Evolutionary conservation across 2,329 filamentous ascomycete genomes (phyloP).

Genomic region (Dryadomyces sulphureus): DNA sequence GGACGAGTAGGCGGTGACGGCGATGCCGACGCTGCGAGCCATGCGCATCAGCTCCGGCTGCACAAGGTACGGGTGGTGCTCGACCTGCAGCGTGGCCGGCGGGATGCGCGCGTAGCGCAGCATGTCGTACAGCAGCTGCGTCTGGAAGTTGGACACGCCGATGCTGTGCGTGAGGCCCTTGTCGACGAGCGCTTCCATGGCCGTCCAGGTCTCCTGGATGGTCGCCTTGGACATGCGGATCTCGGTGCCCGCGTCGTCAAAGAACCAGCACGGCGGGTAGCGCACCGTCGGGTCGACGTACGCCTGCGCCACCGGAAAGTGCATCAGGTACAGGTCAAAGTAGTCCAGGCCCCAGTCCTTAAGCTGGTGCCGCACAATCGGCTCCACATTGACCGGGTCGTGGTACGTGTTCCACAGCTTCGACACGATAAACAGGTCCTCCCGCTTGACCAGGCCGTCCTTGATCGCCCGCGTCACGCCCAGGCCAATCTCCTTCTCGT

Average conservation of each 20-base stretch:
- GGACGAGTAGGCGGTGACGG: constrained; percentile 70
- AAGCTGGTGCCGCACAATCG: constrained; percentile 62
- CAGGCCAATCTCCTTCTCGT: constrained; percentile 64
- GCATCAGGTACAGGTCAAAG: constrained; percentile 80
- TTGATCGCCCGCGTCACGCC: constrained; percentile 67
- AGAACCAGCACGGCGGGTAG: constrained; percentile 69
- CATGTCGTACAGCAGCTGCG: constrained; percentile 62
- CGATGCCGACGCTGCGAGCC: constrained; percentile 54
- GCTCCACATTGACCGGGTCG: constrained; percentile 60
- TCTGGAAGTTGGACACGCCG: constrained; percentile 74
- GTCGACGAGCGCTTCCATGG: constrained; percentile 62
- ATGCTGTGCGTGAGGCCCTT: constrained; percentile 57
- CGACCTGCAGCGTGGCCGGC: constrained; percentile 70
- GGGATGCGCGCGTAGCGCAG: constrained; percentile 61
- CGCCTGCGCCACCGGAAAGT: constrained; percentile 78
- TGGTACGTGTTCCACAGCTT: constrained; percentile 94
- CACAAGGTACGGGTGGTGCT: constrained; percentile 80
- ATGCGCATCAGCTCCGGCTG: constrained; percentile 58
- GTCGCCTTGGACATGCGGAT: constrained; percentile 51
- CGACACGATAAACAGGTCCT: constrained; percentile 82
- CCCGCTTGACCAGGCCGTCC: constrained; percentile 66
- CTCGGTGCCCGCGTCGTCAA: constrained; percentile 41
- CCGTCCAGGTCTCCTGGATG: constrained; percentile 70
- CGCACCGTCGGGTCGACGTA: constrained; percentile 67
- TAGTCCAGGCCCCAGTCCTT: constrained; percentile 76